Evolutionary conservation across 2,329 filamentous ascomycete species (phyloP), one percentile per base, ranked within the genome.

Genomic region (Fusarium sp.): DNA sequence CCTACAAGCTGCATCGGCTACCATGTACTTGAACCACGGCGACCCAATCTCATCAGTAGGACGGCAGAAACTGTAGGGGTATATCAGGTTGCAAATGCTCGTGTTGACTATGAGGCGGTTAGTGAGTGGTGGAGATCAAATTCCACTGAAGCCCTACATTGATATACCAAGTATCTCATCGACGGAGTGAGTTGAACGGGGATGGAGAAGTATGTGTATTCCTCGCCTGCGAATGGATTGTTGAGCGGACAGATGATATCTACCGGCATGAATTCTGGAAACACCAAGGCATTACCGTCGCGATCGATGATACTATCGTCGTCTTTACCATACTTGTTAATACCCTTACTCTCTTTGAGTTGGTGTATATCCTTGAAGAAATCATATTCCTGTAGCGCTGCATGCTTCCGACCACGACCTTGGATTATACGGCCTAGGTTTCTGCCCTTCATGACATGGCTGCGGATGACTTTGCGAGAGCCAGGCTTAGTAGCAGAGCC

Each of bases 391-490:
- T 38, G 23, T 6, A 25, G 13, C 17, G 39, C 31, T 14, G 62
- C 65, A 42, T 68, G 54, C 41, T 52, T 67, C 31, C 57, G 57
- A 2, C 64, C 65, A 14, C 65, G 62, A 1, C 60, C 60, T 17
- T 52, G 44, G 21, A 68, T 63, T 25, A 29, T 67, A 8, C 53
- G 65, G 2, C 65, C 65, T 15, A 58, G 25, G 35, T 68, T 68
- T 42, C 58, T 67, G 21, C 64, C 64, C 46, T 66, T 67, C 64
- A 68, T 68, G 6, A 68, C 65, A 65, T 67, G 64, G 14, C 65
- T 55, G 15, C 65, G 65, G 38, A 68, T 68, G 1, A 53, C 52
- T 37, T 50, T 57, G 4, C 64, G 58, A 3, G 56, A 37, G n/a
- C 47, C 39, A 10, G 59, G 47, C 4, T 35, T 51, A 9, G 43